These are phyloP conservation scores for Bromus sterilis DNA, from an alignment of 176 grass and related monocot species.

Conservation along the genomic window DNA sequence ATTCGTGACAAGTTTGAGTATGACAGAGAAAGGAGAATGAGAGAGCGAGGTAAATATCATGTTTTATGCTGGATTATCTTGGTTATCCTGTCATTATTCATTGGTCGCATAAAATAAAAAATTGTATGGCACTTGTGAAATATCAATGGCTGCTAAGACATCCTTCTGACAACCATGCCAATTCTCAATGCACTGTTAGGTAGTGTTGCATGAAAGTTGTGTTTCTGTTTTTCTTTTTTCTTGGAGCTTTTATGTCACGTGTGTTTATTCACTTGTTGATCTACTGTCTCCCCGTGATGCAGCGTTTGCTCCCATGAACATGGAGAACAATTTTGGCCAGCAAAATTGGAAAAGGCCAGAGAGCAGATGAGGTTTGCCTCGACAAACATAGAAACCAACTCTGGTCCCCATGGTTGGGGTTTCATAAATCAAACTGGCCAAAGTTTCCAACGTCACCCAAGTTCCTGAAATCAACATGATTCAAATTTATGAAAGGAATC, in stretches of 20 bases:
- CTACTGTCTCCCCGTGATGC: conserved; percentile 16
- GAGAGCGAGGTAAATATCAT: conserved; percentile 63
- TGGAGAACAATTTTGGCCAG: conserved; percentile 30
- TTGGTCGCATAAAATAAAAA: background rate
- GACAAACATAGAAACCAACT: background rate
- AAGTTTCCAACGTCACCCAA: conserved; percentile 2
- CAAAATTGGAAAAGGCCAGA: conserved; percentile 8
- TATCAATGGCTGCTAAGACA: background rate
- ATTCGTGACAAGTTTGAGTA: conserved; percentile 98
- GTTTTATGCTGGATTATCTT: background rate
- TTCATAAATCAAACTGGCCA: background rate
- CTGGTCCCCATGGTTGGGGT: background rate
- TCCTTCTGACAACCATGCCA: background rate
- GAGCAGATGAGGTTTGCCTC: background rate
- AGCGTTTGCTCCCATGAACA: conserved; percentile 56
- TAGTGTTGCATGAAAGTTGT: background rate
- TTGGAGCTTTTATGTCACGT: background rate
- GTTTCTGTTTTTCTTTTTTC: background rate
- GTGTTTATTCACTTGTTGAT: background rate
- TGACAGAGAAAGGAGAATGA: conserved; percentile 86
- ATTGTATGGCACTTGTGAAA: background rate
- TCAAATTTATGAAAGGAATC: background rate
- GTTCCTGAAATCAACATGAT: background rate
- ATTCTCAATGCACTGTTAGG: background rate
- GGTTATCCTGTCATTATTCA: background rate